A percentile compares a stretch with the other conserved stretches of the same genome.
These are phyloP conservation scores for Claviceps sorghi DNA, from an alignment of 2,329 filamentous ascomycete species.

Conservation along the genomic window DNA sequence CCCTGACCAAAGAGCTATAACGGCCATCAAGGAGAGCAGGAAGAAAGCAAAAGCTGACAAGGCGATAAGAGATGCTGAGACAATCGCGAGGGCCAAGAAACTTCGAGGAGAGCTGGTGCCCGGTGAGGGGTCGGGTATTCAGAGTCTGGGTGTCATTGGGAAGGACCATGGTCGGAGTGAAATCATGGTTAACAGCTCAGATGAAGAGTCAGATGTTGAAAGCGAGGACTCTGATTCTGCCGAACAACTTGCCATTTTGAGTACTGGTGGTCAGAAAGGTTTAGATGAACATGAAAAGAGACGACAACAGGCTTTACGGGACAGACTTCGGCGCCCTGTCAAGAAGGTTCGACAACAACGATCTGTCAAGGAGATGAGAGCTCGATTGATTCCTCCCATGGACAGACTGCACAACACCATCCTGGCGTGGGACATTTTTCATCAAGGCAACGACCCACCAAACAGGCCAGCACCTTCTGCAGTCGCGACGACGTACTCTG, in stretches of 20 bases:
- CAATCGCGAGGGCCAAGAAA: conserved; percentile 51
- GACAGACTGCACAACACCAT: conserved; percentile 72
- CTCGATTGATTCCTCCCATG: conserved; percentile 79
- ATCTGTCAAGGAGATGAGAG: conserved; percentile 85
- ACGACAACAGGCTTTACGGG: conserved; percentile 32
- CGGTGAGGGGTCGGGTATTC: conserved; percentile 66
- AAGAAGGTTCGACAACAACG: conserved; percentile 71
- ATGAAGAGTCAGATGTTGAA: conserved; percentile 58
- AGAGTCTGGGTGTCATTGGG: conserved; percentile 55
- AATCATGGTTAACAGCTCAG: conserved; percentile 79
- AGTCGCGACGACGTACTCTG: conserved; percentile 64
- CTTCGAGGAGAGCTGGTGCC: conserved; percentile 24
- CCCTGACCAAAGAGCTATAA: conserved; percentile 23
- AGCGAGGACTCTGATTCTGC: conserved; percentile 44
- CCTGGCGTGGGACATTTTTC: conserved; percentile 89
- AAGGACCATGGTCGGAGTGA: conserved; percentile 74
- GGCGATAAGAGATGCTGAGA: conserved; percentile 55
- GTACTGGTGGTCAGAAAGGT: conserved; percentile 31
- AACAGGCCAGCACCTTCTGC: conserved; percentile 56
- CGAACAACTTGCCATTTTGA: conserved; percentile 31
- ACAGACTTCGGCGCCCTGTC: conserved; percentile 54
- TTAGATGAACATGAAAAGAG: conserved; percentile 32
- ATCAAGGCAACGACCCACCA: conserved; percentile 73
- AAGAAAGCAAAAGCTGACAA: conserved; percentile 62
- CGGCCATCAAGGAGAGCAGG: conserved; percentile 52